phyloP scores from a whole-genome alignment of 2,329 filamentous ascomycete species.

The Beauveria bassiana region DNA sequence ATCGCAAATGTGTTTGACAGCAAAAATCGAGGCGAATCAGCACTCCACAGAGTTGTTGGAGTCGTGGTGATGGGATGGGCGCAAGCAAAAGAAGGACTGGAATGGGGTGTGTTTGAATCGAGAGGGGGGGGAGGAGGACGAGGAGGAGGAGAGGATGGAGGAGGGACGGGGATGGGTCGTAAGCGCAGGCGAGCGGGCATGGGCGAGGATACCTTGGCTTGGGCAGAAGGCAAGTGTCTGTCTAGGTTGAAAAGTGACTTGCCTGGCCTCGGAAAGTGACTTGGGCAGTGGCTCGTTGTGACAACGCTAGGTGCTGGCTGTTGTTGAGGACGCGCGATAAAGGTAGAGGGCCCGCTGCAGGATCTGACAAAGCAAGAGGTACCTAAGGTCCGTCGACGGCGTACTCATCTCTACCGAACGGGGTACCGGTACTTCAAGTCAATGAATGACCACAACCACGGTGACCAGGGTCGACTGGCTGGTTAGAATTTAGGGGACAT shows the following conservation, averaged over 20 bases:
- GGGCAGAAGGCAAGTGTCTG: neutral
- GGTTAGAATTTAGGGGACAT: too few relatives aligned
- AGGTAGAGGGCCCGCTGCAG: neutral
- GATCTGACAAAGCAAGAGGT: neutral
- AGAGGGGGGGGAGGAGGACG: slow-evolving; percentile 19
- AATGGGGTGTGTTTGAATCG: slow-evolving; percentile 20
- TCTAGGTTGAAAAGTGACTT: neutral
- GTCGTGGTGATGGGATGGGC: slow-evolving; percentile 18
- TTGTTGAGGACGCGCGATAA: too few relatives aligned
- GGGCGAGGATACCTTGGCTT: slow-evolving; percentile 13
- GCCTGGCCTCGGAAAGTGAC: neutral
- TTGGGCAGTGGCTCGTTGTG: neutral
- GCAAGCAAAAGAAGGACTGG: slow-evolving; percentile 28
- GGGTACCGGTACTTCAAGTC: neutral
- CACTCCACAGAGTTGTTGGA: slow-evolving; percentile 10
- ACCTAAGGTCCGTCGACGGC: neutral
- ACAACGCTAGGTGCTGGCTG: too few relatives aligned
- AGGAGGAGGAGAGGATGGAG: slow-evolving; percentile 18
- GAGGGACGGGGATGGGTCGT: neutral
- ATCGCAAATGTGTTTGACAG: slow-evolving; percentile 11
- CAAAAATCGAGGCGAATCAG: slow-evolving; percentile 9
- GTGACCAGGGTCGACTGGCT: neutral
- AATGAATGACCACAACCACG: neutral
- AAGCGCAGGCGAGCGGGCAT: slow-evolving; percentile 11
- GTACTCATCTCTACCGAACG: neutral